Base-by-base conservation (phyloP, 495 filamentous ascomycete genomes). In the Tuber brumale region DNA sequence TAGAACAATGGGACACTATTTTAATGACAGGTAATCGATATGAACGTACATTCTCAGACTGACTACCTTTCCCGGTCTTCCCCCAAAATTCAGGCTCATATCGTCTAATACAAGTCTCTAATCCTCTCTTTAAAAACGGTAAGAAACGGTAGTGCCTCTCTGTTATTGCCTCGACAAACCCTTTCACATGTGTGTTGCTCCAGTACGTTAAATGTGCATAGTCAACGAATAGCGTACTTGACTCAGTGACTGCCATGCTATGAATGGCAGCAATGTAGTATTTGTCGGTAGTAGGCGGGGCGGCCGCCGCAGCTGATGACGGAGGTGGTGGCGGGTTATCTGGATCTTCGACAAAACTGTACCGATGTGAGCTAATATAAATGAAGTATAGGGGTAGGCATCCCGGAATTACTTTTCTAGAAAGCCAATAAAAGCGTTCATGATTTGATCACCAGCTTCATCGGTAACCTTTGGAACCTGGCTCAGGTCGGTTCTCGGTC, bases 211-310 rank as follows among this genome's bases (percentile, higher is more conserved):
- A 85, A 84, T 99, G 95, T 71, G 89, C 93, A 86, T 91, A 99
- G 85, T 99, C 96, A 81, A 99, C 92, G 83, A 98, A 99, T 61
- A 98, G 90, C 8, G 95, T 99, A 1, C 94, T 97, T n/a, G 97
- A 87, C 76, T 91, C 89, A 84, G 93, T 94, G 74, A 90, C 90
- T 35, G 88, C 87, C 88, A 99, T 90, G 74, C 93, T 93, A 81
- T 97, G 92, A 75, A 99, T 95, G 83, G 97, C 96, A 27, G 93
- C 93, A 79, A 99, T 89, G 84, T 99, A 99, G 86, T 97, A 97
- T 83, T 93, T 95, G 84, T 97, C 92, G 35, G 92, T 95, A 37
- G 72, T 80, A 21, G 78, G 77, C n/a, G 74, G 79, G 51, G 74
- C 75, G 42, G 71, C 57, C 21, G 72, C 77, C 18, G 75, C 73